These are phyloP conservation scores for Dacryopinax spathularia DNA, from an alignment of 768 basidiomycete species.

Conservation along the genomic window DNA sequence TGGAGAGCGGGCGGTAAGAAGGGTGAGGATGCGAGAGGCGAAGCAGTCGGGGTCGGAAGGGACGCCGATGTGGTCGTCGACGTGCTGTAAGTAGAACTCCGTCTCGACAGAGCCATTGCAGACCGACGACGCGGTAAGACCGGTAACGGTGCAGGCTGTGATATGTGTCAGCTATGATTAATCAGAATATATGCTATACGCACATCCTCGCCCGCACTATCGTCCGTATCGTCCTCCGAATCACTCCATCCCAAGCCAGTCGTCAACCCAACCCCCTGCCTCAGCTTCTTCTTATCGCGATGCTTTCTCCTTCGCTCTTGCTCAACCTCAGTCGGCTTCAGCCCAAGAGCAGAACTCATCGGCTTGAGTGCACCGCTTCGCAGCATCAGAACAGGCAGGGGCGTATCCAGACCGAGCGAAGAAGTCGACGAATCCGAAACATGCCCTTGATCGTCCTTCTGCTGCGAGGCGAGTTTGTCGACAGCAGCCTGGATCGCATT, in stretches of 20 bases:
- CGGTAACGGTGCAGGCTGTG: neutral
- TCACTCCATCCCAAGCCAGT: conserved; percentile 14
- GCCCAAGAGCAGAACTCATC: neutral
- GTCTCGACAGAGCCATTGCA: neutral
- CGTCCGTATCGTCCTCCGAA: conserved; percentile 3
- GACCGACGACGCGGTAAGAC: neutral
- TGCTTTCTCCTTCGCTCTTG: conserved; percentile 8
- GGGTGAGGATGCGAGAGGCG: neutral
- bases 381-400: neutral
- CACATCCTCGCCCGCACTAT: neutral
- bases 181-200: neutral
- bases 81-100: neutral
- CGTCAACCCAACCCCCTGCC: conserved; percentile 12
- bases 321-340: neutral
- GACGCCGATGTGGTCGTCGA: neutral
- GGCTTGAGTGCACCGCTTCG: neutral
- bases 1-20: neutral
- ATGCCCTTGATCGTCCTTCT: neutral
- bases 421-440: neutral
- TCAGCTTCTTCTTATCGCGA: conserved; percentile 12
- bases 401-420: neutral
- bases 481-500: neutral
- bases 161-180: neutral
- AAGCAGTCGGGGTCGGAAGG: neutral
- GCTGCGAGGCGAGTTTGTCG: neutral